Percentiles rank a stretch among this genome's conserved stretches.
These are phyloP conservation scores for Fusarium illudens DNA, from an alignment of 2,329 filamentous ascomycete species.

Conservation along the genomic window DNA sequence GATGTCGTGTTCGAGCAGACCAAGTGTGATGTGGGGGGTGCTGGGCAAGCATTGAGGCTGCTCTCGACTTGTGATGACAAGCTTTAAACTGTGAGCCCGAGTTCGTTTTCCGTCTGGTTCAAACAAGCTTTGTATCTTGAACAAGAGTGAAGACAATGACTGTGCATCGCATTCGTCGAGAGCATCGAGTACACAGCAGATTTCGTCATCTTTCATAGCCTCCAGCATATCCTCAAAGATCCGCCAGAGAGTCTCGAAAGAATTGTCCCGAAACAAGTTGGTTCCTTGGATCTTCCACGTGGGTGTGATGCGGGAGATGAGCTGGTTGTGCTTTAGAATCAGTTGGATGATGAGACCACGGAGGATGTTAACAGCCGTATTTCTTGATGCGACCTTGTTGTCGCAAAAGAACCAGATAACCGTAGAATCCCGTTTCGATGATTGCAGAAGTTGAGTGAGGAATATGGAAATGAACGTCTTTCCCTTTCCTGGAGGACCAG, in stretches of 20 bases:
- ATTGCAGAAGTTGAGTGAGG: not conserved
- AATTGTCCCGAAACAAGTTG: not conserved
- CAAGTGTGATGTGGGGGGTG: not conserved
- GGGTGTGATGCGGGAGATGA: not conserved
- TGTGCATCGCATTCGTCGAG: constrained; percentile 5
- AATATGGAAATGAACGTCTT: constrained; percentile 20
- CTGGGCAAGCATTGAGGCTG: not conserved
- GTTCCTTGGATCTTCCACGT: not conserved
- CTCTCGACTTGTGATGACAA: not conserved
- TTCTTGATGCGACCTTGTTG: not conserved
- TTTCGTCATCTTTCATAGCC: fast-evolving
- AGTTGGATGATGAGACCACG: constrained; percentile 6
- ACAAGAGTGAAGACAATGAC: not conserved
- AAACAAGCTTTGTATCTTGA: not conserved
- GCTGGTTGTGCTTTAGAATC: not conserved
- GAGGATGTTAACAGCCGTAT: not conserved
- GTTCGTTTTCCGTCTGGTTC: fast-evolving
- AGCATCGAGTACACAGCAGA: constrained; percentile 5
- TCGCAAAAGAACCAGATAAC: constrained; percentile 21
- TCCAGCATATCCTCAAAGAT: not conserved
- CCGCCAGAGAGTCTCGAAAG: constrained; percentile 7
- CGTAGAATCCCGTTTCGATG: not conserved
- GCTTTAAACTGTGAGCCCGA: not conserved
- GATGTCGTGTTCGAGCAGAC: not conserved
- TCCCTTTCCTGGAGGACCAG: constrained; percentile 3